phyloP scores from a whole-genome alignment of 805 yeast species.

The Metschnikowia shivogae region DNA sequence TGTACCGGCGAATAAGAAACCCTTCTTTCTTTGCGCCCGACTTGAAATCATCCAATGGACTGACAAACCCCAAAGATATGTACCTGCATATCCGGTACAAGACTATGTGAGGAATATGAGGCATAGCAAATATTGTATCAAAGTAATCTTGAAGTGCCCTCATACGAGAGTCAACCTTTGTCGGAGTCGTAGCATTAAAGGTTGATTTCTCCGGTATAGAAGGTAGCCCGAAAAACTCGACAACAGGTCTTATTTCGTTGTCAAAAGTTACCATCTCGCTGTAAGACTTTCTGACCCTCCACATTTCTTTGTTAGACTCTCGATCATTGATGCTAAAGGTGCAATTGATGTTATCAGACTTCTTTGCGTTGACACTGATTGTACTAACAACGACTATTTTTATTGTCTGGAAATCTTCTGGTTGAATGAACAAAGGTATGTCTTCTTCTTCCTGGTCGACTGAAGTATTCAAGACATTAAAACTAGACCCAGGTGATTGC shows the following conservation, averaged over 20 bases:
- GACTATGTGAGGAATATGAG: constrained; percentile 52
- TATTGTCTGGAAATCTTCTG: constrained; percentile 52
- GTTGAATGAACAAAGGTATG: constrained; percentile 52
- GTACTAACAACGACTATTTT: constrained; percentile 48
- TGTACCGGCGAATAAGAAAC: constrained; percentile 56
- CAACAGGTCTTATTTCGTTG: constrained; percentile 48
- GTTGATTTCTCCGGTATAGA: constrained; percentile 58
- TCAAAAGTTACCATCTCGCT: constrained; percentile 62
- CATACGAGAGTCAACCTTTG: constrained; percentile 60
- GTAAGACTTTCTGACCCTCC: constrained; percentile 66
- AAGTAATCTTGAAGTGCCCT: constrained; percentile 56
- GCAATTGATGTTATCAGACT: constrained; percentile 54
- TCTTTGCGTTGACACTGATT: constrained; percentile 31
- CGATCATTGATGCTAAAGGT: constrained; percentile 63
- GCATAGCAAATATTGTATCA: constrained; percentile 49
- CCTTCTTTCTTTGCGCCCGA: constrained; percentile 62
- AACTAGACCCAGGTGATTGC: constrained; percentile 12
- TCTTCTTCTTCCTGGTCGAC: constrained; percentile 34
- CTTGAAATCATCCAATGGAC: constrained; percentile 50
- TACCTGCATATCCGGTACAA: constrained; percentile 56
- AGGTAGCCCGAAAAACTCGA: constrained; percentile 53
- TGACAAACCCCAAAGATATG: constrained; percentile 62
- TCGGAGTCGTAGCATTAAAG: constrained; percentile 59
- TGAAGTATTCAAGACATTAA: constrained; percentile 14
- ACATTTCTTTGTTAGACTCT: constrained; percentile 60